Percentiles rank a stretch among this genome's conserved stretches.
These are phyloP conservation scores for Aspergillus felis DNA, from an alignment of 2,329 filamentous ascomycete species.

Conservation along the genomic window DNA sequence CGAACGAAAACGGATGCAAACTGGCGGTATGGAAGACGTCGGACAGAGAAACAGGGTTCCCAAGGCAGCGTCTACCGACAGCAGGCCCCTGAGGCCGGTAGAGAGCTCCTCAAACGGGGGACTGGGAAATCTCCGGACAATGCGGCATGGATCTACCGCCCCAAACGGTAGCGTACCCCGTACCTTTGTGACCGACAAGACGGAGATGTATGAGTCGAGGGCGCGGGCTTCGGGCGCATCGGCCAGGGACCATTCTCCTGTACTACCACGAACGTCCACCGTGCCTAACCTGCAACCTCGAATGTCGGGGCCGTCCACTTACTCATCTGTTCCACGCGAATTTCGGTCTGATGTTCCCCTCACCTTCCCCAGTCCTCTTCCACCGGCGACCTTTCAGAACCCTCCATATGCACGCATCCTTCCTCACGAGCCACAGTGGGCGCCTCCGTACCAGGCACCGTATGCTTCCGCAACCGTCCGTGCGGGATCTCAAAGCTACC, in stretches of 20 bases:
- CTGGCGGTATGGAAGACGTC: conserved; percentile 28
- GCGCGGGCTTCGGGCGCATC: conserved; percentile 43
- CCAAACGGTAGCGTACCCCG: conserved; percentile 26
- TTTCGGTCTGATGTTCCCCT: conserved; percentile 29
- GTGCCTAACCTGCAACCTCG: conserved; percentile 36
- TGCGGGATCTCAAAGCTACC: conserved; percentile 20
- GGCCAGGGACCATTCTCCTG: conserved; percentile 32
- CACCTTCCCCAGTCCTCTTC: conserved; percentile 31
- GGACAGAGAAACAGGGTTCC: conserved; percentile 10
- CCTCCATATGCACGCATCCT: conserved; percentile 37
- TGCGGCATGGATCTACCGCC: conserved; percentile 12
- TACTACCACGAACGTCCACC: conserved; percentile 44
- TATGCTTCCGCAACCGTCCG: conserved; percentile 32
- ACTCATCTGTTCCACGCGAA: conserved; percentile 30
- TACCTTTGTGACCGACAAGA: conserved; percentile 23
- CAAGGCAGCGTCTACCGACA: conserved; percentile 2
- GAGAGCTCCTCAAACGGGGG: conserved; percentile 15
- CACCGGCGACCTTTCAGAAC: conserved; percentile 36
- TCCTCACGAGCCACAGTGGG: conserved; percentile 48
- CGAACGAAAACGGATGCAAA: conserved; percentile 62
- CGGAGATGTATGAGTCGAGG: conserved; percentile 46
- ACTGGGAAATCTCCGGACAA: conserved; percentile 15
- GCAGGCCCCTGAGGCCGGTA: conserved; percentile 18
- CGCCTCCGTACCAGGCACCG: conserved; percentile 33
- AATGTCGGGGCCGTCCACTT: conserved; percentile 33